These are phyloP conservation scores for Dryadomyces quercivorus DNA, from an alignment of 2,329 filamentous ascomycete species.

Conservation along the genomic window DNA sequence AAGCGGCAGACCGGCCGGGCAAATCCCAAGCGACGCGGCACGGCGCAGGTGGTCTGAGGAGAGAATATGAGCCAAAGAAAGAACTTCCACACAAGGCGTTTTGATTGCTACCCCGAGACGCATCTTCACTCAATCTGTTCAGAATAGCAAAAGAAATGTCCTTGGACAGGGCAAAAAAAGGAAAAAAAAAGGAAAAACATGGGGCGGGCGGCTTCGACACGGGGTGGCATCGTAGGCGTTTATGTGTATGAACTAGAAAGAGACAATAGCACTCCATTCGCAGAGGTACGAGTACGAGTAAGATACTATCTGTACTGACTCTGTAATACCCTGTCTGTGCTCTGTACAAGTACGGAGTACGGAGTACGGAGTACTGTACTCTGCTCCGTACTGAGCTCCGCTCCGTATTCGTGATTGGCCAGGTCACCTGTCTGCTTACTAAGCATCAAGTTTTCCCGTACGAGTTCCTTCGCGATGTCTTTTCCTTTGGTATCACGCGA, in stretches of 20 bases:
- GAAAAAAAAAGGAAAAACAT: background rate
- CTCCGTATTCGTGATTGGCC: no score
- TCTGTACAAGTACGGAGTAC: no score
- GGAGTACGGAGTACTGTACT: no score
- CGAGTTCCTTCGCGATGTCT: no score
- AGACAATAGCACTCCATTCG: background rate
- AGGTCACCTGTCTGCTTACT: no score
- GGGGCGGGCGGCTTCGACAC: background rate
- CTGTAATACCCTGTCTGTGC: no score
- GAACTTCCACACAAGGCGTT: background rate
- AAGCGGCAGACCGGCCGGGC: slow-evolving; percentile 28
- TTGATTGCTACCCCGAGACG: background rate
- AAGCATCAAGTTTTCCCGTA: no score
- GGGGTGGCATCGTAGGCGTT: background rate
- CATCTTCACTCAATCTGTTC: background rate
- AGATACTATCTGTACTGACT: no score
- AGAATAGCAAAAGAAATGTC: background rate
- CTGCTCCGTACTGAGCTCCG: no score
- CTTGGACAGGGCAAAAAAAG: background rate
- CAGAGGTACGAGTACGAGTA: no score
- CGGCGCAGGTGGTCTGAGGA: background rate
- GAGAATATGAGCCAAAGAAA: background rate
- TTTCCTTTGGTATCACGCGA: no score
- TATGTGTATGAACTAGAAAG: background rate
- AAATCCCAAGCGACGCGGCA: slow-evolving; percentile 43